phyloP scores from a whole-genome alignment of 805 yeast genomes.

The Metschnikowia continentalis region DNA sequence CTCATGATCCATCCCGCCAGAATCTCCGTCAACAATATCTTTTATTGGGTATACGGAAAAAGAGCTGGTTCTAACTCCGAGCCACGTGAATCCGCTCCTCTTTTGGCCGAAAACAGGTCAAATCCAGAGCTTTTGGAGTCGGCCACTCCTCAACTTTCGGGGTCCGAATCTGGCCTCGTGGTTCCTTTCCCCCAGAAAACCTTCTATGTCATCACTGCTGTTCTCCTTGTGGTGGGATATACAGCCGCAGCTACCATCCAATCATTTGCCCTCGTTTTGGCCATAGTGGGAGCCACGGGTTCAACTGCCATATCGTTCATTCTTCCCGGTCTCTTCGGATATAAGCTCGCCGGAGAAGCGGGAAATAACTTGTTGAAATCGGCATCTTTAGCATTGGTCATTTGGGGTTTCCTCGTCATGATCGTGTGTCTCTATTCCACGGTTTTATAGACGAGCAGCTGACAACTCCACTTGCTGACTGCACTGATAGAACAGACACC shows the following conservation, averaged over 20 bases:
- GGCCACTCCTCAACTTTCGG: neutral
- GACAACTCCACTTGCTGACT: no score
- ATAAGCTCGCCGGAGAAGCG: conserved; percentile 43
- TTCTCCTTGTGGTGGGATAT: conserved; percentile 47
- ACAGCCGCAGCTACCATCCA: conserved; percentile 53
- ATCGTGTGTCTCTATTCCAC: conserved; percentile 37
- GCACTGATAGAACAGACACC: no score
- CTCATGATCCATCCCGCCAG: conserved; percentile 89
- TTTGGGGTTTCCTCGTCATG: conserved; percentile 57
- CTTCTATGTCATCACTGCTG: conserved; percentile 47
- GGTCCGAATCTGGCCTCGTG: conserved; percentile 9
- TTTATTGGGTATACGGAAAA: conserved; percentile 40
- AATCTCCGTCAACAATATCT: conserved; percentile 70
- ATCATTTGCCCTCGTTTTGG: conserved; percentile 64
- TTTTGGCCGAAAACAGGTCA: no score
- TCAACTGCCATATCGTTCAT: conserved; percentile 76
- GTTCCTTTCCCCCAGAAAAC: conserved; percentile 46
- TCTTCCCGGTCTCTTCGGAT: conserved; percentile 76
- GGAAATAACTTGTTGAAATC: conserved; percentile 32
- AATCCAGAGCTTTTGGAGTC: neutral
- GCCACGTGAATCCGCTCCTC: no score
- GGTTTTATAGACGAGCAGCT: conserved; percentile 3
- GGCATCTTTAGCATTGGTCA: conserved; percentile 41
- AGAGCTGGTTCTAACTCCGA: neutral
- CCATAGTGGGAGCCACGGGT: conserved; percentile 80